These are phyloP conservation scores for Elongisporangium prolatum DNA, from an alignment of 352 stramenopile genomes.

Conservation along the genomic window DNA sequence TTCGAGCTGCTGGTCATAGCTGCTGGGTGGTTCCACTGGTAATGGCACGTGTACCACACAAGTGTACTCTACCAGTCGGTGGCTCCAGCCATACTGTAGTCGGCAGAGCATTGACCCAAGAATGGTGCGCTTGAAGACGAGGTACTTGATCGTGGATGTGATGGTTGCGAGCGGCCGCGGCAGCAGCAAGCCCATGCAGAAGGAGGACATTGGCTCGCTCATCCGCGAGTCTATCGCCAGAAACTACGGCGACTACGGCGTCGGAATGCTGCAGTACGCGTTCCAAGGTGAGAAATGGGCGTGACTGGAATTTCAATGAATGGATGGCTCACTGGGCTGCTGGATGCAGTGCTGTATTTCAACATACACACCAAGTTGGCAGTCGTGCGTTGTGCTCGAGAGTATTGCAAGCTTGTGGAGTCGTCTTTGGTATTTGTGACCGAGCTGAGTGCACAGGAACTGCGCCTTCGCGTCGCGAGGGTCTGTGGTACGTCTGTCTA, in stretches of 20 bases:
- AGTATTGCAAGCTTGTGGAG: slow-evolving; percentile 72
- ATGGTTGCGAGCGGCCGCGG: slow-evolving; percentile 28
- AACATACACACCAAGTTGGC: slow-evolving; percentile 45
- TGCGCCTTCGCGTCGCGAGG: slow-evolving; percentile 54
- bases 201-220: slow-evolving; percentile 45
- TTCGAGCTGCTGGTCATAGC: slow-evolving; percentile 16
- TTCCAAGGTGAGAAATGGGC: slow-evolving; percentile 50
- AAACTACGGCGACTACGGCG: slow-evolving; percentile 67
- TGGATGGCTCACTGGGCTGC: not conserved
- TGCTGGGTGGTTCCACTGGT: slow-evolving; percentile 12
- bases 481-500: slow-evolving; percentile 71
- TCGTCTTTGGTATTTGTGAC: slow-evolving; percentile 73
- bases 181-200: slow-evolving; percentile 23
- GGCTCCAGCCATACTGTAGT: not conserved
- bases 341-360: slow-evolving; percentile 55
- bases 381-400: slow-evolving; percentile 57
- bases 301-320: not conserved
- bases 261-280: slow-evolving; percentile 63
- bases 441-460: slow-evolving; percentile 47
- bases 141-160: slow-evolving; percentile 68
- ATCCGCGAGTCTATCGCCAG: slow-evolving; percentile 64
- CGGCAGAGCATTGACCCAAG: not conserved
- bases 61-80: not conserved
- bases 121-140: slow-evolving; percentile 80
- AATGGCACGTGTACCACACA: not conserved